A percentile compares a stretch with the other conserved stretches of the same genome.
Evolutionary conservation across 495 filamentous ascomycete species (phyloP).

Genomic region (Rhizodiscina lignyota): DNA sequence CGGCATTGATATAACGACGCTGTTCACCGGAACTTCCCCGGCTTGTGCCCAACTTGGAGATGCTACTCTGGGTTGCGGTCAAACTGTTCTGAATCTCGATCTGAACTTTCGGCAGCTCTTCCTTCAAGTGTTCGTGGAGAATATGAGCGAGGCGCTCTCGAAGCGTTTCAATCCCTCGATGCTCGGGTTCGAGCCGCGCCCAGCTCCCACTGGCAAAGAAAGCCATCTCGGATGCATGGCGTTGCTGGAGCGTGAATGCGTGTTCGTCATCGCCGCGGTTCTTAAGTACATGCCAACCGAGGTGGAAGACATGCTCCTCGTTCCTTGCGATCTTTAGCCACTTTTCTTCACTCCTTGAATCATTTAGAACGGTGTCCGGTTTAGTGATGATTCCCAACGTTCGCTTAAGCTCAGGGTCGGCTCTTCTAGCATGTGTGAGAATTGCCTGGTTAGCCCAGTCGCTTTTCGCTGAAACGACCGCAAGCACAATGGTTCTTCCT

Average conservation of each 20-base stretch:
- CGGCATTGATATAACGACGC: no score
- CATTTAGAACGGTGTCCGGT: constrained; percentile 22
- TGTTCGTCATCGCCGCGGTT: neutral
- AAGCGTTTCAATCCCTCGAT: neutral
- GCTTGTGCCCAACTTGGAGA: no score
- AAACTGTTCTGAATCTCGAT: no score
- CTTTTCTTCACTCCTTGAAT: constrained; percentile 11
- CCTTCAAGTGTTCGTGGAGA: neutral
- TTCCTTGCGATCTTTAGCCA: constrained; percentile 6
- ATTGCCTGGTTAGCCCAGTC: constrained; percentile 35
- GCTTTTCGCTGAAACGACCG: constrained; percentile 37
- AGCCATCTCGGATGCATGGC: neutral
- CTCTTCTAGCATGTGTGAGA: constrained; percentile 22
- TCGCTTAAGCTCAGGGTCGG: constrained; percentile 26
- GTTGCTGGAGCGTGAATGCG: neutral
- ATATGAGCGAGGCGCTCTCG: neutral
- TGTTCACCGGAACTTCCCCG: no score
- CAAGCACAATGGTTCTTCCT: constrained; percentile 42
- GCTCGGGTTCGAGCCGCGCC: neutral
- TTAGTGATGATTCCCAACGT: constrained; percentile 39
- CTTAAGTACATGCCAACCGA: neutral
- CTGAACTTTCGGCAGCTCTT: neutral
- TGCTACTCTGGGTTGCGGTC: no score
- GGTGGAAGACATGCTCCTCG: neutral
- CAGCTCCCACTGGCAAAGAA: neutral